Percentiles rank a stretch among this genome's conserved stretches.
Conservation (phyloP, 2,329 filamentous ascomycete genomes). For the Myotisia sp. region DNA sequence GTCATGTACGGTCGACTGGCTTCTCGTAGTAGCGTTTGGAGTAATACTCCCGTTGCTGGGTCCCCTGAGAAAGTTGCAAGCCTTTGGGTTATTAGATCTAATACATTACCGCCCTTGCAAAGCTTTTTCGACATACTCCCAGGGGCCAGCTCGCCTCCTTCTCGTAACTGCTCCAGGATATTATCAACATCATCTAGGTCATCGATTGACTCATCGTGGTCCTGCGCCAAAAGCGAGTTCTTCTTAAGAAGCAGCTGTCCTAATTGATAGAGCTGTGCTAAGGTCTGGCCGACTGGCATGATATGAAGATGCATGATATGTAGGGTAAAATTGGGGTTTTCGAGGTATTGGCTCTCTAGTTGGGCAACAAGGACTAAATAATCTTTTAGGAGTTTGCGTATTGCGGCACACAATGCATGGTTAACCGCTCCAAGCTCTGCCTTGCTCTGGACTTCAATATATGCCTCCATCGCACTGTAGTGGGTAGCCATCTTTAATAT, state of each 20-base stretch:
- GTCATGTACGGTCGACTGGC: conserved; percentile 89
- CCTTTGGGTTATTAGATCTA: conserved; percentile 71
- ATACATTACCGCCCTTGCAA: conserved; percentile 92
- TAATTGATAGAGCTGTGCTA: conserved; percentile 76
- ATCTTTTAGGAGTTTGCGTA: conserved; percentile 80
- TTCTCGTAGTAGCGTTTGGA: conserved; percentile 72
- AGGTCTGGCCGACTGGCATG: conserved; percentile 77
- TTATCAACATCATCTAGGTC: conserved; percentile 79
- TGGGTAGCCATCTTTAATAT: conserved; percentile 93
- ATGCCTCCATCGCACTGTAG: conserved; percentile 79
- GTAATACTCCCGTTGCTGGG: conserved; percentile 65
- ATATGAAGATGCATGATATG: conserved; percentile 88
- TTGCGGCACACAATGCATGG: conserved; percentile 88
- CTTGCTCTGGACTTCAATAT: conserved; percentile 84
- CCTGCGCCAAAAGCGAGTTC: conserved; percentile 67
- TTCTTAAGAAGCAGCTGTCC: conserved; percentile 76
- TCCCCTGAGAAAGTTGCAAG: conserved; percentile 87
- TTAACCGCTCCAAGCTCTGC: conserved; percentile 91
- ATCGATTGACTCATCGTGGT: conserved; percentile 55
- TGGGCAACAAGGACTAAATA: conserved; percentile 88
- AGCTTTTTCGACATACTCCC: conserved; percentile 78
- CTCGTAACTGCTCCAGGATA: conserved; percentile 75
- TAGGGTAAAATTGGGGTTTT: conserved; percentile 75
- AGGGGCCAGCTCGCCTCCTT: conserved; percentile 67
- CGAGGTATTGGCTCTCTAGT: conserved; percentile 82